phyloP scores from a whole-genome alignment of 2,329 filamentous ascomycete species.

The Cercospora sojina region DNA sequence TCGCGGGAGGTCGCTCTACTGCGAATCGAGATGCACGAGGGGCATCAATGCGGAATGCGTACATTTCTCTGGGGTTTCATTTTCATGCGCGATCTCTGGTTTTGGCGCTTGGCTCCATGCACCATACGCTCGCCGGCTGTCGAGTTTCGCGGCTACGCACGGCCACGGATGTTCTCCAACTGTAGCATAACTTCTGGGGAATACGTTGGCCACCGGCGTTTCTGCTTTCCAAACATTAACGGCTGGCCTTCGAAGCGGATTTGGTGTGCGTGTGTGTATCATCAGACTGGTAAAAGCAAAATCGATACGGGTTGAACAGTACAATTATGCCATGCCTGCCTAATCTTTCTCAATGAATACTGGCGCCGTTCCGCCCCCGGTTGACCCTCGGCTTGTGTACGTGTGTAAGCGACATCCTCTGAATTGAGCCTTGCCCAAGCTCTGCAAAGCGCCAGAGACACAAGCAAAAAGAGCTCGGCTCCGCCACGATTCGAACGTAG shows the following conservation, averaged over 20 bases:
- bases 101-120: background rate
- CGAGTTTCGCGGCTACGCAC: background rate
- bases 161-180: background rate
- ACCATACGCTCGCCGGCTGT: conserved; percentile 12
- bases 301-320: conserved; percentile 6
- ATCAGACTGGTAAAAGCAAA: conserved; percentile 16
- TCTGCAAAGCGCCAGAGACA: background rate
- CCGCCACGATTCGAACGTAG: background rate
- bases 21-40: conserved; percentile 1
- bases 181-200: conserved; percentile 12
- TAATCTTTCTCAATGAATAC: background rate
- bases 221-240: background rate
- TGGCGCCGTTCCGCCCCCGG: background rate
- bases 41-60: conserved; percentile 10
- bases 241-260: conserved; percentile 4
- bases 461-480: background rate
- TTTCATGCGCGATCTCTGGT: background rate
- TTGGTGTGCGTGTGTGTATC: conserved; percentile 1
- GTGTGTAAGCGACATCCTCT: background rate
- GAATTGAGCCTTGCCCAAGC: background rate
- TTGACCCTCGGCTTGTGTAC: background rate
- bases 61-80: background rate
- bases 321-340: background rate
- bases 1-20: background rate
- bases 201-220: conserved; percentile 8